Base-by-base conservation (phyloP, 306 rosid species). In the Boehmeria nivea region DNA sequence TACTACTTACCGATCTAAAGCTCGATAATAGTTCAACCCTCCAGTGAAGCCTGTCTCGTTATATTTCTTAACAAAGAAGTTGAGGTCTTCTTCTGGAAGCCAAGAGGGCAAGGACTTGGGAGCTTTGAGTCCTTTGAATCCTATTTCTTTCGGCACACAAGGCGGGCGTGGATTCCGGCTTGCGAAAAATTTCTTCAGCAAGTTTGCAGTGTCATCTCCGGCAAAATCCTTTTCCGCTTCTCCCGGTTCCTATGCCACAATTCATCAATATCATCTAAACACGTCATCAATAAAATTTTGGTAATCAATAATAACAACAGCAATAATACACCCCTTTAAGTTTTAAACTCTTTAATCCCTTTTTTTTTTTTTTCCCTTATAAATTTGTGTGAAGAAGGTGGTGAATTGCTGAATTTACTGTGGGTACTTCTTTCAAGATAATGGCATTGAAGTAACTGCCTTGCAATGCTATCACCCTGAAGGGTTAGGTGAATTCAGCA, bases 11-110 rank as follows among this genome's bases (percentile, higher is more conserved):
- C 47, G 23, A 23, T 48, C 28, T 10, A 63, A n/a, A 42, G 57
- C 68, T 5, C 75, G 47, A 18, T 39, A 63, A 40, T 62, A 56
- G 60, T 70, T 70, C 21, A 56, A 33, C 21, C 69, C 69, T 36
- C 75, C 69, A 8, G 54, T 56, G 68, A 63, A 62, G 48, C 70
- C 70, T n/a, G 16, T 56, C 47, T 63, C 45, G 46, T 45, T 18
- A 43, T 28, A 70, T 18, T 70, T 70, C 6, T 12, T 25, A 16
- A 57, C 75, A n/a, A 22, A 63, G 36, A 63, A 63, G 36, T 51
- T 20, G 38, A 49, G 26, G 20, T 63, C 70, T 19, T 70, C 60
- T 43, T 70, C 60, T 3, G 60, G 42, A 39, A 70, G 53, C 69
- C 75, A 62, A 13, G 39, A 25, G 4, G 75, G 75, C 43, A 62